Evolutionary conservation across 148 eudicot species (phyloP).

Genomic region (Heliamphora exappendiculata): DNA sequence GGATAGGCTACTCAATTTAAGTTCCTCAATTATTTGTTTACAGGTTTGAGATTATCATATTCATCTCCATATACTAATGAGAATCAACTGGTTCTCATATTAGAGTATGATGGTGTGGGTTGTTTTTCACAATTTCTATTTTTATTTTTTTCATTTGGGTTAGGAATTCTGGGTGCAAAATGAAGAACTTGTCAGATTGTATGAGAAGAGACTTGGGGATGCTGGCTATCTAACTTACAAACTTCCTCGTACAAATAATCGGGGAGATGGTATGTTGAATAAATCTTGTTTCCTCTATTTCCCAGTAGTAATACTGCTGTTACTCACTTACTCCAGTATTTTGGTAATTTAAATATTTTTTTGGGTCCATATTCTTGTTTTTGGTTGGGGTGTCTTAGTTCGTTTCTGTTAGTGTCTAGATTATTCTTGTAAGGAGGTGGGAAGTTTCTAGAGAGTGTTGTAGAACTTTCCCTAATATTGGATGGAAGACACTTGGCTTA

Average conservation of each 20-base stretch:
- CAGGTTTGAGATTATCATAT: constrained; percentile 24
- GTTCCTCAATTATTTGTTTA: constrained; percentile 44
- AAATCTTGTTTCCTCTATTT: not conserved
- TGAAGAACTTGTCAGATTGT: constrained; percentile 36
- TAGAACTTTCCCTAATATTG: no score
- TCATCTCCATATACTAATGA: not conserved
- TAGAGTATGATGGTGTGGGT: not conserved
- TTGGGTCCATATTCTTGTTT: not conserved
- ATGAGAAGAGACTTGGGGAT: constrained; percentile 36
- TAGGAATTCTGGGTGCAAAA: constrained; percentile 47
- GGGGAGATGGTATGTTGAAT: constrained; percentile 41
- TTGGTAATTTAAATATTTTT: not conserved
- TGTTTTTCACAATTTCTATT: not conserved
- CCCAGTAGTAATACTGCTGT: not conserved
- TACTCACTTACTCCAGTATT: not conserved
- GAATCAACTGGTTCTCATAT: not conserved
- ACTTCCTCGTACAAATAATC: constrained; percentile 46
- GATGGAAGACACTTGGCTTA: no score
- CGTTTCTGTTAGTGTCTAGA: no score
- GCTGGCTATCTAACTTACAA: constrained; percentile 36
- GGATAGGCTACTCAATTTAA: constrained; percentile 31
- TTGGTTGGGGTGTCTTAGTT: not conserved
- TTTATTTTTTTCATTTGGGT: not conserved
- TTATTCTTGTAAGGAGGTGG: no score
- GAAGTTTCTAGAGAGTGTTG: no score